These are phyloP conservation scores for Schizothecium vesticola DNA, from an alignment of 495 filamentous ascomycete genomes.

Conservation along the genomic window DNA sequence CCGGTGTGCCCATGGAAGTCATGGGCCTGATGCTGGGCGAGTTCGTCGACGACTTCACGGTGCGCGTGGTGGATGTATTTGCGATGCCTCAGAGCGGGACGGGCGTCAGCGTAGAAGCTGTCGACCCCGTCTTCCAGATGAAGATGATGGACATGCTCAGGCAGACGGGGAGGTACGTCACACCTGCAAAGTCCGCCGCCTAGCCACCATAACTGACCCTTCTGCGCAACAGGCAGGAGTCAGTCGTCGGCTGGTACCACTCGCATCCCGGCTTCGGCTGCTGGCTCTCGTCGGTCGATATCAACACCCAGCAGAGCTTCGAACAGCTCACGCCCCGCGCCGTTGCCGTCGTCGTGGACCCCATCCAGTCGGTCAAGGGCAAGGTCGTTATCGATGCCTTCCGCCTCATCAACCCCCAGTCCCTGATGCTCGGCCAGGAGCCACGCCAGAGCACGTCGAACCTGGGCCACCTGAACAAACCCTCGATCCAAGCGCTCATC, in stretches of 20 bases:
- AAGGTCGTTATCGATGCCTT: constrained; percentile 99
- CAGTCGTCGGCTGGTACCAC: constrained; percentile 98
- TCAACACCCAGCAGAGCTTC: constrained; percentile 99
- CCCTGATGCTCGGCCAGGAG: constrained; percentile 97
- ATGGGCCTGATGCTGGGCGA: constrained; percentile 99
- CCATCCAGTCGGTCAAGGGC: constrained; percentile 98
- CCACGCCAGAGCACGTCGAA: constrained; percentile 98
- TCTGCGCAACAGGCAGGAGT: constrained; percentile 64
- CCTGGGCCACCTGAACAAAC: constrained; percentile 96
- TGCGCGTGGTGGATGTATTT: constrained; percentile 95
- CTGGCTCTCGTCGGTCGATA: constrained; percentile 98
- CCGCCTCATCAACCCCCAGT: constrained; percentile 97
- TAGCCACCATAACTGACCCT: constrained; percentile 12
- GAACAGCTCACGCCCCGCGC: constrained; percentile 94
- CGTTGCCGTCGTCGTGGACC: constrained; percentile 95
- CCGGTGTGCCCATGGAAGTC: constrained; percentile 98
- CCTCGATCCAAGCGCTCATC: constrained; percentile 97
- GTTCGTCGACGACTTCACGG: constrained; percentile 98
- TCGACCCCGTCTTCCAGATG: constrained; percentile 96
- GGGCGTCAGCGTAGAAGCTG: constrained; percentile 95
- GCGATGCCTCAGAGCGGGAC: constrained; percentile 99
- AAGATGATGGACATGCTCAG: constrained; percentile 99
- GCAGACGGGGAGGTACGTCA: constrained; percentile 83
- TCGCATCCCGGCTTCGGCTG: constrained; percentile 98
- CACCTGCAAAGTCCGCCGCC: neutral